Conservation (phyloP, 345 rosid genomes). For the Stellera chamaejasme region DNA sequence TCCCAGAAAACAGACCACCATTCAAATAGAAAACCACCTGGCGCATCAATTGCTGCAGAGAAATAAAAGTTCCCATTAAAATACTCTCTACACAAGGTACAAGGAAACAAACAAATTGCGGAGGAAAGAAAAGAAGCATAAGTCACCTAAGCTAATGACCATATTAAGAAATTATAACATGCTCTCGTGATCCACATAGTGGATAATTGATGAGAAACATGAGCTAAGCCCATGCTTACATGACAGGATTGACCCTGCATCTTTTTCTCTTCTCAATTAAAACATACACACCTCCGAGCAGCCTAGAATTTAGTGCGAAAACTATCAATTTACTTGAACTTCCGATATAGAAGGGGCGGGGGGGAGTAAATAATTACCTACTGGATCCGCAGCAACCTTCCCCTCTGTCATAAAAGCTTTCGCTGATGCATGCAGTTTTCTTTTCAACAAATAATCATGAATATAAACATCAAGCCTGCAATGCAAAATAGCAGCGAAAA, state of each 20-base stretch:
- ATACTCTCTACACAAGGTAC: too few relatives aligned
- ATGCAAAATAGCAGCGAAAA: conserved; percentile 1
- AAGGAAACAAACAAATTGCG: too few relatives aligned
- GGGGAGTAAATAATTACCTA: conserved; percentile 34
- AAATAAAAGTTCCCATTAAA: too few relatives aligned
- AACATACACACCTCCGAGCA: neutral
- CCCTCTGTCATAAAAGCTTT: conserved; percentile 67
- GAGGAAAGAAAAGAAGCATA: too few relatives aligned
- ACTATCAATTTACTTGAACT: neutral
- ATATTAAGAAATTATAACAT: too few relatives aligned
- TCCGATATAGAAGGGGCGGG: too few relatives aligned
- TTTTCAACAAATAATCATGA: conserved; percentile 62
- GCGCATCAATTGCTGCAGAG: conserved; percentile 59
- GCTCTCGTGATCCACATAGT: too few relatives aligned
- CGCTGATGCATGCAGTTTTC: conserved; percentile 57
- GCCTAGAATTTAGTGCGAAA: too few relatives aligned
- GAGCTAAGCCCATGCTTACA: too few relatives aligned
- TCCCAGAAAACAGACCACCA: conserved; percentile 90
- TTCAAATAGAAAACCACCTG: conserved; percentile 71
- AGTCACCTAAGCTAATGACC: neutral
- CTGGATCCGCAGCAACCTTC: conserved; percentile 62
- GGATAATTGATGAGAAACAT: too few relatives aligned
- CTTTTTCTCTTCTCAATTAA: neutral
- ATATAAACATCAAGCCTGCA: conserved; percentile 70
- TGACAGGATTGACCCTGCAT: neutral